Base-by-base conservation (phyloP, 2,329 filamentous ascomycete species). In the Diplodia sapinea region DNA sequence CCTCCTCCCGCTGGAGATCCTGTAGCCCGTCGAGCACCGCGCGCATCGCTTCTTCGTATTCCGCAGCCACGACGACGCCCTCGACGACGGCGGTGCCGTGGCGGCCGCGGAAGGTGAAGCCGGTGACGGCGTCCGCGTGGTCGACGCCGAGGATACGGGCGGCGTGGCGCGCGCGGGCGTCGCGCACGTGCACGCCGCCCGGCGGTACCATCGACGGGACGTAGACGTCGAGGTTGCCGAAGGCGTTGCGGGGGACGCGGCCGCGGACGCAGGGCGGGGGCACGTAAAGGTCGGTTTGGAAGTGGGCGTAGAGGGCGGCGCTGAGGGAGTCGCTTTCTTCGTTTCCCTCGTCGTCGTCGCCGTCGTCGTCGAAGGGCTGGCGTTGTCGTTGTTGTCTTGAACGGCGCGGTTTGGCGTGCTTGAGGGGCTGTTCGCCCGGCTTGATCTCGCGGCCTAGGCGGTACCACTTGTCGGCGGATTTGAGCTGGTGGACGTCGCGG, bases 381-480 rank as follows among this genome's bases (percentile, higher is more conserved):
- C 5, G 50, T 9, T 47, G 49, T 2, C n/a, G 33, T 71, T 73
- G n/a, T 11, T 36, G 17, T 73, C 72, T 3, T 3, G 43, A 47
- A 71, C 70, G 59, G 65, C 76, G 80, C 38, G 73, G 77, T 77
- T 54, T 78, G 40, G 82, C 78, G 75, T 90, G 89, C 76, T 97
- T 98, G 15, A 91, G 84, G 0, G 95, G 92, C 67, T 95, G 90
- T 76, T 97, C 92, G 15, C 90, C 88, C 0, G 68, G 59, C 67
- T 88, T 92, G 8, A 99, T 87, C 70, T 93, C 89, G 31, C 93
- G 86, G 0, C 95, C 95, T 69, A 94, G 80, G 2, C 94, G 88
- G 77, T 95, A 97, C 96, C 95, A 99, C 70, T 91, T 93, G 71
- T 96, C 93, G 3, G 88, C 89, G 70, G 89, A 96, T 70, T 89